Percentiles rank a stretch among this genome's conserved stretches.
These are phyloP conservation scores for Ogataea methylovora DNA, from an alignment of 805 yeast genomes.

Conservation along the genomic window DNA sequence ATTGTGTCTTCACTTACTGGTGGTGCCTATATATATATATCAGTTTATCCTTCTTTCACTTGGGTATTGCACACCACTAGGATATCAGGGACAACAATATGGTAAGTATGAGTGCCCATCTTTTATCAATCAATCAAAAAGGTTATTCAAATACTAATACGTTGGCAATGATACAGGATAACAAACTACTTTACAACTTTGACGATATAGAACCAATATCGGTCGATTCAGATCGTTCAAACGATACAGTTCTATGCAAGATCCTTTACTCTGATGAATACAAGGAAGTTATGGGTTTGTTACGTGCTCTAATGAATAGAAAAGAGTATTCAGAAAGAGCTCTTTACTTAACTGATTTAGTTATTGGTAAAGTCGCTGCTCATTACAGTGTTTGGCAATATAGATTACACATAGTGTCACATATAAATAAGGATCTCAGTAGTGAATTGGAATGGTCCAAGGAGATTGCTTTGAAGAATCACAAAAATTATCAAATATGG, in stretches of 20 bases:
- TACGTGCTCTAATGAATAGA: conserved; percentile 49
- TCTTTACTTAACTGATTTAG: conserved; percentile 51
- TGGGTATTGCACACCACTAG: no score
- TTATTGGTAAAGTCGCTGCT: conserved; percentile 70
- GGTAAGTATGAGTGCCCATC: no score
- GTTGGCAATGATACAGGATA: neutral
- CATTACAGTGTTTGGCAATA: conserved; percentile 89
- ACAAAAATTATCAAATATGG: conserved; percentile 97
- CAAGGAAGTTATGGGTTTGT: conserved; percentile 47
- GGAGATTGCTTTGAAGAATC: conserved; percentile 60
- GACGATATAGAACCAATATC: conserved; percentile 1
- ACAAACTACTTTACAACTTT: neutral
- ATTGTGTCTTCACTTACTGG: no score
- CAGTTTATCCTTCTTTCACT: no score
- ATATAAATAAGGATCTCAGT: conserved; percentile 28
- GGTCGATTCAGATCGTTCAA: neutral
- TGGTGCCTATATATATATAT: no score
- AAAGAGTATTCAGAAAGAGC: conserved; percentile 70
- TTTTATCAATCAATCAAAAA: no score
- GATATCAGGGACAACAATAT: no score
- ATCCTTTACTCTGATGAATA: conserved; percentile 73
- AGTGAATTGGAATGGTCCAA: conserved; percentile 78
- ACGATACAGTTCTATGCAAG: conserved; percentile 33
- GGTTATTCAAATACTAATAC: neutral
- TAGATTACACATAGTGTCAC: conserved; percentile 43